These are phyloP conservation scores for Rutstroemia sp. DNA, from an alignment of 2,329 filamentous ascomycete species.

Conservation along the genomic window DNA sequence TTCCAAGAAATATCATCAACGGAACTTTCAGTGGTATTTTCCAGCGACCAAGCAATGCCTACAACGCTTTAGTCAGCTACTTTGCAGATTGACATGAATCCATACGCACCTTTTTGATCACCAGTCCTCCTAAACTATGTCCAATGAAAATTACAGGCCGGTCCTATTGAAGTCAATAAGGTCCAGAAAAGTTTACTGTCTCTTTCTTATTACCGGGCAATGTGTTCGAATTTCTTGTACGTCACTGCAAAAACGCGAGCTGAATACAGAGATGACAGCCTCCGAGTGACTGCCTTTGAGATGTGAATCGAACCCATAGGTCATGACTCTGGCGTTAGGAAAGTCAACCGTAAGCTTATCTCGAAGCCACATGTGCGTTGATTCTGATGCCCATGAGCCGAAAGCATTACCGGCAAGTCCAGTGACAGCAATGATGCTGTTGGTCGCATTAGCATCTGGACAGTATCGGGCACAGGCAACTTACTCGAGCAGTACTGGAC, in stretches of 20 bases:
- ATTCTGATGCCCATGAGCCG: slow-evolving; percentile 32
- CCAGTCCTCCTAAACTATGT: slow-evolving; percentile 32
- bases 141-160: slow-evolving; percentile 28
- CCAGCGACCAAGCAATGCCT: slow-evolving; percentile 8
- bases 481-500: slow-evolving; percentile 3
- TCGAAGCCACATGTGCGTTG: slow-evolving; percentile 32
- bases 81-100: neutral
- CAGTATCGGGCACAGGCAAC: neutral
- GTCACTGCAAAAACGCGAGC: slow-evolving; percentile 16
- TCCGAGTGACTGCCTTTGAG: slow-evolving; percentile 12
- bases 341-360: slow-evolving; percentile 31
- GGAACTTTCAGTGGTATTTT: slow-evolving; percentile 10
- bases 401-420: slow-evolving; percentile 34
- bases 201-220: neutral
- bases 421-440: slow-evolving; percentile 33
- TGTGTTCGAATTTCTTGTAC: slow-evolving; percentile 18
- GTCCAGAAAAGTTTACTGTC: neutral
- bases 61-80: neutral
- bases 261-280: slow-evolving; percentile 2
- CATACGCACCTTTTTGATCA: slow-evolving; percentile 28
- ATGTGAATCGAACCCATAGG: slow-evolving; percentile 29
- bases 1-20: slow-evolving; percentile 22
- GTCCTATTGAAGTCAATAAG: neutral
- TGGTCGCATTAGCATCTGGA: neutral
- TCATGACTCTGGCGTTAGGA: slow-evolving; percentile 25